Evolutionary conservation across 129 eudicot species (phyloP).

Genomic region (Cynara cardunculus): DNA sequence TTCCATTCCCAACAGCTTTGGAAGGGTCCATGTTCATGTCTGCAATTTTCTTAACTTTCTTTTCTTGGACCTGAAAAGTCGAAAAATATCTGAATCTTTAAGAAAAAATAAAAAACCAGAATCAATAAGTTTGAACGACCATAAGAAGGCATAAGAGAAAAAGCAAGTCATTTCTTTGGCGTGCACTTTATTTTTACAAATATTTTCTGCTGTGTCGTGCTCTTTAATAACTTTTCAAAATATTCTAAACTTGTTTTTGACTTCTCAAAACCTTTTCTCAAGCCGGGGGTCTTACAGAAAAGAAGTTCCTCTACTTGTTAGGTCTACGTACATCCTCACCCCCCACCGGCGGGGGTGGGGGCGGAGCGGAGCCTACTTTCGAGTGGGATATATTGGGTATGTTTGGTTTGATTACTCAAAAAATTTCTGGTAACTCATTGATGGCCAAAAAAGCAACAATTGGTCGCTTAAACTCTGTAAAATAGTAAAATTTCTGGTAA

Average conservation of each 20-base stretch:
- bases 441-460: no score
- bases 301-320: not conserved
- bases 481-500: no score
- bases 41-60: conserved; percentile 82
- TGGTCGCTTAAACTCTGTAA: no score
- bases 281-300: not conserved
- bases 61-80: conserved; percentile 87
- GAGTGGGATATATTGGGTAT: no score
- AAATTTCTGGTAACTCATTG: no score
- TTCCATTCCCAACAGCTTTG: conserved; percentile 76
- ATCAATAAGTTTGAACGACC: not conserved
- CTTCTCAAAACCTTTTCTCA: not conserved
- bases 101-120: not conserved
- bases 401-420: no score
- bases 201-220: not conserved
- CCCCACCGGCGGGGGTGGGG: no score
- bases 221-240: not conserved
- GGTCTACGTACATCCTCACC: not conserved
- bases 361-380: no score
- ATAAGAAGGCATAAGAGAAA: not conserved
- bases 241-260: not conserved
- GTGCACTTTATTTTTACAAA: not conserved
- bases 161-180: not conserved
- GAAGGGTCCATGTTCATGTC: conserved; percentile 74
- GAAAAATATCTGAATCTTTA: not conserved